These are phyloP conservation scores for Trametes cinnabarina DNA, from an alignment of 768 basidiomycete species.

Conservation along the genomic window DNA sequence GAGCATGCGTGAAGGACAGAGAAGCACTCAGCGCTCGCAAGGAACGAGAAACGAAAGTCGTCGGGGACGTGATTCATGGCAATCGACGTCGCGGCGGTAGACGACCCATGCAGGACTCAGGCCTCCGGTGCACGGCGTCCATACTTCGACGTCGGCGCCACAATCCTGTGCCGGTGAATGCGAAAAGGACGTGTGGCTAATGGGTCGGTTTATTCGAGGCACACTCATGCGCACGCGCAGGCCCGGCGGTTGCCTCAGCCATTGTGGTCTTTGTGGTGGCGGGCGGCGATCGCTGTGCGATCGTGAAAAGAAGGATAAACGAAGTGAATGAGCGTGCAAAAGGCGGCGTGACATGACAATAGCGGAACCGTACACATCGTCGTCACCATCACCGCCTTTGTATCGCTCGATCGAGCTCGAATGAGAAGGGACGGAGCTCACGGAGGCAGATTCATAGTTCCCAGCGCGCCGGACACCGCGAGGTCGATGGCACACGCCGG, in stretches of 20 bases:
- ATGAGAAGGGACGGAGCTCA: not conserved
- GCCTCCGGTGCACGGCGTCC: not conserved
- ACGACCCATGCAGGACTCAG: not conserved
- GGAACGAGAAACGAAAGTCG: not conserved
- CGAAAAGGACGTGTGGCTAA: conserved; percentile 4
- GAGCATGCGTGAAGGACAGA: not conserved
- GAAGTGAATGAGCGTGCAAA: not conserved
- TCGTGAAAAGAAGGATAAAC: not conserved
- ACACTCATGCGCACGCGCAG: not conserved
- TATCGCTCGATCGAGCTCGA: conserved; percentile 5
- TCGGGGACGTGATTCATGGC: not conserved
- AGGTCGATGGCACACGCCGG: conserved; percentile 4
- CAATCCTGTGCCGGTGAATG: conserved; percentile 11
- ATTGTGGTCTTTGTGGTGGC: not conserved
- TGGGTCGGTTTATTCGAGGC: not conserved
- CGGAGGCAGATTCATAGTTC: not conserved
- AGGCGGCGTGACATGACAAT: conserved; percentile 2
- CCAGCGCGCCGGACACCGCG: not conserved
- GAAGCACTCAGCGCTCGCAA: not conserved
- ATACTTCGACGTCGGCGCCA: conserved; percentile 8
- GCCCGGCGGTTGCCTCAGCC: not conserved
- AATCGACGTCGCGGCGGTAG: not conserved
- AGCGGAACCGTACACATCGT: not conserved
- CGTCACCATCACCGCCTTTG: conserved; percentile 1
- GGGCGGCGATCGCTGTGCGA: not conserved